A percentile compares a stretch with the other conserved stretches of the same genome.
Evolutionary conservation across 2,329 filamentous ascomycete species (phyloP).

Genomic region (Cladosporium sphaerospermum): DNA sequence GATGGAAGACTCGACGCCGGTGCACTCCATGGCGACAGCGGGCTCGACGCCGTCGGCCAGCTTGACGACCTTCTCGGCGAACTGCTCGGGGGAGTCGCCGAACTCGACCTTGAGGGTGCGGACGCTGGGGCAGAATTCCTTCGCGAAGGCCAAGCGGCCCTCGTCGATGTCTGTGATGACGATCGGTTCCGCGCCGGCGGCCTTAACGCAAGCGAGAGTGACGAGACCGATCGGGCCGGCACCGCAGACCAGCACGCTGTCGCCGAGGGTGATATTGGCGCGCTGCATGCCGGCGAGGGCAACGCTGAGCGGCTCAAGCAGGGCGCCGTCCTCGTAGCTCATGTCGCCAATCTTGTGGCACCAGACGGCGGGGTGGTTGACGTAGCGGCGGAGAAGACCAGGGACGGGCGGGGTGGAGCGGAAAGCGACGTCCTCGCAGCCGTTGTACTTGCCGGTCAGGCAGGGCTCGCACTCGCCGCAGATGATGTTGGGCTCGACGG

Average conservation of each 20-base stretch:
- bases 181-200: slow-evolving; percentile 82
- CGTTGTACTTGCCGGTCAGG: slow-evolving; percentile 89
- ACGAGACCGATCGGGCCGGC: slow-evolving; percentile 92
- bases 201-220: slow-evolving; percentile 74
- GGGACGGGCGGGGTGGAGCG: slow-evolving; percentile 84
- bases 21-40: slow-evolving; percentile 80
- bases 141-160: slow-evolving; percentile 75
- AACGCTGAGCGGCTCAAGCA: slow-evolving; percentile 86
- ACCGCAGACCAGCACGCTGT: slow-evolving; percentile 82
- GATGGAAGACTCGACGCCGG: slow-evolving; percentile 86
- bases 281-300: slow-evolving; percentile 83
- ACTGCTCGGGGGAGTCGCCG: slow-evolving; percentile 59
- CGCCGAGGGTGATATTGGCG: slow-evolving; percentile 72
- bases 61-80: slow-evolving; percentile 61
- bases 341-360: slow-evolving; percentile 94
- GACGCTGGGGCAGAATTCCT: slow-evolving; percentile 71
- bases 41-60: slow-evolving; percentile 76
- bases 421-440: slow-evolving; percentile 80
- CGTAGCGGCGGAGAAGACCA: slow-evolving; percentile 81
- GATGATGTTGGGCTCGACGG: slow-evolving; percentile 89
- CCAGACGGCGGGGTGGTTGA: slow-evolving; percentile 91
- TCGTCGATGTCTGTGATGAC: slow-evolving; percentile 94
- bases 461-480: slow-evolving; percentile 88
- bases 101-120: slow-evolving; percentile 73
- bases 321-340: slow-evolving; percentile 83